phyloP scores from a whole-genome alignment of 129 eudicot species.

The Saposhnikovia divaricata region DNA sequence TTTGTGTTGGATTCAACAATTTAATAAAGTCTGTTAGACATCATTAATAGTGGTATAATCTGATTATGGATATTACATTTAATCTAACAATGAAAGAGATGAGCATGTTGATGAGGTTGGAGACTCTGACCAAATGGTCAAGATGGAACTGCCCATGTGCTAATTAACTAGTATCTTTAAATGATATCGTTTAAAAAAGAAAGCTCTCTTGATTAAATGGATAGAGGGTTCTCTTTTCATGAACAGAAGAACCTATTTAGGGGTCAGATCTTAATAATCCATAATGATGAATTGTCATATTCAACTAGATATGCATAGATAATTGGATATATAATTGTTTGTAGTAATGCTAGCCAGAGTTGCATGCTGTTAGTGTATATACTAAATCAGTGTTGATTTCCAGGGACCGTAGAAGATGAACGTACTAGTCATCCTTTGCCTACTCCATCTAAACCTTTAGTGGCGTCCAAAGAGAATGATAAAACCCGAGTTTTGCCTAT shows the following conservation, averaged over 20 bases:
- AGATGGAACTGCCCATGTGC: not conserved
- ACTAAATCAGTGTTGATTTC: not conserved
- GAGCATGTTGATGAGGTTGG: not conserved
- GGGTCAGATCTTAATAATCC: not conserved
- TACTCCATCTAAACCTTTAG: conserved; percentile 23
- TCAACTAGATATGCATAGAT: not conserved
- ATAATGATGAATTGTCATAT: not conserved
- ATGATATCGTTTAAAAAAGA: not conserved
- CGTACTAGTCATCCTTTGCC: conserved; percentile 38
- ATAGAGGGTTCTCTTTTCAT: not conserved
- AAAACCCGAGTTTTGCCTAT: conserved; percentile 13
- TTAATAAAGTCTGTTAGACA: not conserved
- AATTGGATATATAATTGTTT: not conserved
- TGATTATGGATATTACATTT: not conserved
- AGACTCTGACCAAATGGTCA: not conserved
- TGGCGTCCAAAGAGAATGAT: conserved; percentile 5
- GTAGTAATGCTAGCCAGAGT: not conserved
- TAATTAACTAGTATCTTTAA: not conserved
- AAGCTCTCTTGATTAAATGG: not conserved
- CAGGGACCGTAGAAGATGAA: not conserved
- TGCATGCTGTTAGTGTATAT: not conserved
- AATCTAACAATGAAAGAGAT: not conserved
- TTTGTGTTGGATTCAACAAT: not conserved
- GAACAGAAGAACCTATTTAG: not conserved
- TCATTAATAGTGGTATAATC: not conserved